Evolutionary conservation across 1,139 yeast genomes (phyloP), one percentile per base, ranked within the genome.

Genomic region (Protomyces macrosporus): DNA sequence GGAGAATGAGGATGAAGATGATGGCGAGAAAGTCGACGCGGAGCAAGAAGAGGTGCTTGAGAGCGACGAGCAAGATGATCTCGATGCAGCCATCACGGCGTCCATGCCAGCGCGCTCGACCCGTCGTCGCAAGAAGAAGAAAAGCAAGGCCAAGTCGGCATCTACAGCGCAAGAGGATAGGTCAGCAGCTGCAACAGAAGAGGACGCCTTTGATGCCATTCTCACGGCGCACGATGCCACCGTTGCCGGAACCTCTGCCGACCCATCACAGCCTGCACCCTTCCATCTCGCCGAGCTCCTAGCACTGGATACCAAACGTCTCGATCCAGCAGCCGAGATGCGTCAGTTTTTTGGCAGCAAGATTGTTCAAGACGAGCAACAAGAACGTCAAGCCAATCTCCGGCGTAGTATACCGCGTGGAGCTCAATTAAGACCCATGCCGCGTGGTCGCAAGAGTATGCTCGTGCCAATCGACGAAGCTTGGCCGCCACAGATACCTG

Each of bases 301-400:
- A 12, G 37, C 53, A 4, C 53, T 65, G 9, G 63, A 65, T 23
- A 30, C 48, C 50, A 61, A 39, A 37, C 37, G 56, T 67, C 77
- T 90, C 55, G 95, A 90, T 72, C 88, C 95, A 2, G 96, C 89
- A 70, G 82, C 83, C 55, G 97, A 90, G 71, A 85, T 88, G 72
- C 82, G 83, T 63, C 79, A 81, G 66, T 75, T 90, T 56, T 89
- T 90, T 75, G 96, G 95, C 5, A 84, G 86, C 68, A 75, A 88
- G 10, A 86, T 93, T 0, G 73, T 81, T 12, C 87, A 85, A 73
- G 91, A 90, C 0, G 88, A 87, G 68, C 87, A 6, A 78, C 85
- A 3, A 77, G 85, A 0, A 78, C 86, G 1, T 72, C 81, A 39
- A 32, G 40, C 60, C 30, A 52, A 51, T 36, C 59, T 36, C 9